Base-by-base conservation (phyloP, 768 basidiomycete genomes). In the Pleurotus tuoliensis region DNA sequence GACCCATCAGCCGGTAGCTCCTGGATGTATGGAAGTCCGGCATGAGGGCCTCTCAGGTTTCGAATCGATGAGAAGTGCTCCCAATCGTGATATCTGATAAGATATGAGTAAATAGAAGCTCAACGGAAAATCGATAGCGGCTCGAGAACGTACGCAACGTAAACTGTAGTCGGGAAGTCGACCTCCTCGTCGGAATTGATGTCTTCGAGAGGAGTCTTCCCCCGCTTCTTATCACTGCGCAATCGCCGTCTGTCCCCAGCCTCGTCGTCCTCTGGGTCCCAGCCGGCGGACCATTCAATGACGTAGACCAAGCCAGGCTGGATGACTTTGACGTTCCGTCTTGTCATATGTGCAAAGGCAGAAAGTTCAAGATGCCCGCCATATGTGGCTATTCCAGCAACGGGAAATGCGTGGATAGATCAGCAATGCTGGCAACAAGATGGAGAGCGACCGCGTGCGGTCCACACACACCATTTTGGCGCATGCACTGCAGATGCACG, bases 51-150 rank as follows among this genome's bases (percentile, higher is more conserved):
- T 13, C 77, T 77, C 53, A 94, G 73, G 68, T 92, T 94, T 46
- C 94, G 88, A 57, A 96, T 90, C n/a, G 88, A 91, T 11, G 90
- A 93, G 65, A 94, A 96, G 67, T 96, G 94, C 65, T 96, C 93
- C 90, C 91, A 94, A 68, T 94, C 91, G 65, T 94, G 88, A 67
- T 93, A 95, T 27, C 90, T 91, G 64, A 25, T 34, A 7, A 57
- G 20, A 41, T 48, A 27, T 45, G 22, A 37, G 16, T 12, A 34
- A 34, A 37, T 20, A 51, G 46, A 34, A 9, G 34, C 45, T 56
- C 46, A 47, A 47, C 22, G 41, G 24, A 56, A 56, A 49, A 65
- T 61, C 53, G 48, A 54, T 59, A 55, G 39, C 30, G 30, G 30
- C 9, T 30, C 30, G 30, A 34, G 51, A 20, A 87, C 90, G 69